Conservation (phyloP, 305 asterid species). For the Salvia sclarea region DNA sequence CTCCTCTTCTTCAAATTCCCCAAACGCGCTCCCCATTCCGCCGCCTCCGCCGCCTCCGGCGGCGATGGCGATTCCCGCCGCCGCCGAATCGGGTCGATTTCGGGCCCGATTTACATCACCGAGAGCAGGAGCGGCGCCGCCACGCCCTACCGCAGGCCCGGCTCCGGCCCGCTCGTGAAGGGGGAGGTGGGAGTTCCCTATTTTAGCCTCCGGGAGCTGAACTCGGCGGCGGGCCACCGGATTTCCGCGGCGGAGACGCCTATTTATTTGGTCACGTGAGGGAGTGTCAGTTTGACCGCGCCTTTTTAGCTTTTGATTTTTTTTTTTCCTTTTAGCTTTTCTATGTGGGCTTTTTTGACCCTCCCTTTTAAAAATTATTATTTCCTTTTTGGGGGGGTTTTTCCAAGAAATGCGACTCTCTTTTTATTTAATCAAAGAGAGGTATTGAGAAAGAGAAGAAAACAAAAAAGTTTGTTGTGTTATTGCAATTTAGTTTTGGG, state of each 20-base stretch:
- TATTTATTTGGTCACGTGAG: constrained; percentile 73
- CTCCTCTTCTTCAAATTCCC: constrained; percentile 55
- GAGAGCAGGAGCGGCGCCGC: constrained; percentile 68
- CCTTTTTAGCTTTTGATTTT: too few relatives aligned
- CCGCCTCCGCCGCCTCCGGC: too few relatives aligned
- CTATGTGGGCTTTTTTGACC: constrained; percentile 15
- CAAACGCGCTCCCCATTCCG: constrained; percentile 37
- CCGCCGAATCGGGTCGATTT: constrained; percentile 49
- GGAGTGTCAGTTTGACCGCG: not conserved
- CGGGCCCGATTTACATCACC: constrained; percentile 69
- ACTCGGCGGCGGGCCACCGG: constrained; percentile 48
- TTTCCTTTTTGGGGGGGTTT: constrained; percentile 14
- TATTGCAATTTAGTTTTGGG: not conserved
- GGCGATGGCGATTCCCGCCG: too few relatives aligned
- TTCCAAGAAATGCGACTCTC: constrained; percentile 30
- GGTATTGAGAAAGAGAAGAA: not conserved
- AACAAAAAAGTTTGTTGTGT: not conserved
- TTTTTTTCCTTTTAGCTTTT: constrained; percentile 23
- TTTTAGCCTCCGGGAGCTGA: constrained; percentile 65
- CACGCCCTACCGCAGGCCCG: constrained; percentile 58
- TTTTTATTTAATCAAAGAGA: not conserved
- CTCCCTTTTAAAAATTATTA: too few relatives aligned
- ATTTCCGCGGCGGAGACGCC: constrained; percentile 58
- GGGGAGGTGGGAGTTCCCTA: constrained; percentile 59
- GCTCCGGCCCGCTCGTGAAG: constrained; percentile 51